Percentiles rank a stretch among this genome's conserved stretches.
phyloP scores from a whole-genome alignment of 2,329 filamentous ascomycete genomes.

The Stagonosporopsis tanaceti region DNA sequence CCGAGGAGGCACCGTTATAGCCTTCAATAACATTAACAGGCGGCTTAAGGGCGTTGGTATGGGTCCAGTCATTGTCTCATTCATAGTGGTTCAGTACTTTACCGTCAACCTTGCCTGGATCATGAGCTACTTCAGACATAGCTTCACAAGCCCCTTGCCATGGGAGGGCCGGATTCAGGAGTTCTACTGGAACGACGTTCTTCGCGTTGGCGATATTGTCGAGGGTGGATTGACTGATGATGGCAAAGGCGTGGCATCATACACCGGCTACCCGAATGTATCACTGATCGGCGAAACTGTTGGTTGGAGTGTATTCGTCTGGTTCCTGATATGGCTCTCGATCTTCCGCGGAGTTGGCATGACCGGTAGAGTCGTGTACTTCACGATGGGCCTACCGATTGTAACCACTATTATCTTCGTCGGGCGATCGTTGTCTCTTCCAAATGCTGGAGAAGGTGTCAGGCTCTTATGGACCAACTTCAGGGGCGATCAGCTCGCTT shows the following conservation, averaged over 20 bases:
- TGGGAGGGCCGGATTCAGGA: conserved; percentile 61
- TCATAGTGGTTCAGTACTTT: conserved; percentile 66
- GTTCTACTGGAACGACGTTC: conserved; percentile 61
- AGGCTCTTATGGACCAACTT: conserved; percentile 59
- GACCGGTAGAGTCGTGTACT: conserved; percentile 67
- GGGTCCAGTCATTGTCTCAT: conserved; percentile 59
- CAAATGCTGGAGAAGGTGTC: conserved; percentile 62
- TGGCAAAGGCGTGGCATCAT: conserved; percentile 52
- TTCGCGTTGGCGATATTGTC: conserved; percentile 56
- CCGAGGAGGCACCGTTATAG: conserved; percentile 63
- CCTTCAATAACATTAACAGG: conserved; percentile 60
- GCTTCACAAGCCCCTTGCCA: conserved; percentile 63
- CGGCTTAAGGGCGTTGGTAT: conserved; percentile 64
- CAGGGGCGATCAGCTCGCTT: conserved; percentile 60
- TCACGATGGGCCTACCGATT: conserved; percentile 68
- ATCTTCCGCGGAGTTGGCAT: conserved; percentile 67
- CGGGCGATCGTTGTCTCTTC: conserved; percentile 62
- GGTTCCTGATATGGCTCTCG: conserved; percentile 67
- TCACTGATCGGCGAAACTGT: conserved; percentile 64
- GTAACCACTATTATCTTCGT: conserved; percentile 65
- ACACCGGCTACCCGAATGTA: conserved; percentile 58
- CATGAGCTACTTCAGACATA: conserved; percentile 66
- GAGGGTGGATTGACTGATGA: conserved; percentile 47
- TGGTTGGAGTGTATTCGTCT: conserved; percentile 66
- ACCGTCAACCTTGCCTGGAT: conserved; percentile 66